phyloP scores from a whole-genome alignment of 441 rosid species.

The Sinapis alba region DNA sequence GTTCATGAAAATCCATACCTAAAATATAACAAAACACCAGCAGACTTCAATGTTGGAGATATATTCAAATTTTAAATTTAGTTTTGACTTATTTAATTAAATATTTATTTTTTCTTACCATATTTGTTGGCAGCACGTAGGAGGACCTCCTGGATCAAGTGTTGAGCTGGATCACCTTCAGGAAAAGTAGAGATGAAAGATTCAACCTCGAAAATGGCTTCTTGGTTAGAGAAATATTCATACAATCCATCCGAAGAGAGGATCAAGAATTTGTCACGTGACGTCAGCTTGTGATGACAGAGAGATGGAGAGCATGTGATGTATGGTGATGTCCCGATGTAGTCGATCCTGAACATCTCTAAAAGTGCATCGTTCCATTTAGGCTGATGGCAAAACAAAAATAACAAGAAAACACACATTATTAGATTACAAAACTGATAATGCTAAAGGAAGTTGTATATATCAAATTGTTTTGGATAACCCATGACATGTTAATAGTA shows the following conservation, averaged over 20 bases:
- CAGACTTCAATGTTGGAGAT: not conserved
- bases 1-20: constrained; percentile 64
- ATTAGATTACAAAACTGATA: not conserved
- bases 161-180: constrained; percentile 69
- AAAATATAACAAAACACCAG: constrained; percentile 11
- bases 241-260: constrained; percentile 67
- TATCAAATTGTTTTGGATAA: not conserved
- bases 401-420: not conserved
- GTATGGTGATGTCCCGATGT: constrained; percentile 61
- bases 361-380: constrained; percentile 64
- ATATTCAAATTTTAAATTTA: not conserved
- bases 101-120: constrained; percentile 37
- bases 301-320: constrained; percentile 57
- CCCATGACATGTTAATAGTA: not conserved
- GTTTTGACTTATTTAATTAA: not conserved
- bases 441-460: not conserved
- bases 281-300: constrained; percentile 47
- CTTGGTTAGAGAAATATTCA: constrained; percentile 61
- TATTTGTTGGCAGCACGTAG: constrained; percentile 69
- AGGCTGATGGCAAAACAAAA: constrained; percentile 40
- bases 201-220: constrained; percentile 54
- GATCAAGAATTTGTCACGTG: constrained; percentile 54
- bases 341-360: constrained; percentile 63
- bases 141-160: constrained; percentile 59
- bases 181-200: constrained; percentile 55